Evolutionary conservation across 2,329 filamentous ascomycete species (phyloP).

Genomic region (Teratosphaeria pseudoeucalypti): DNA sequence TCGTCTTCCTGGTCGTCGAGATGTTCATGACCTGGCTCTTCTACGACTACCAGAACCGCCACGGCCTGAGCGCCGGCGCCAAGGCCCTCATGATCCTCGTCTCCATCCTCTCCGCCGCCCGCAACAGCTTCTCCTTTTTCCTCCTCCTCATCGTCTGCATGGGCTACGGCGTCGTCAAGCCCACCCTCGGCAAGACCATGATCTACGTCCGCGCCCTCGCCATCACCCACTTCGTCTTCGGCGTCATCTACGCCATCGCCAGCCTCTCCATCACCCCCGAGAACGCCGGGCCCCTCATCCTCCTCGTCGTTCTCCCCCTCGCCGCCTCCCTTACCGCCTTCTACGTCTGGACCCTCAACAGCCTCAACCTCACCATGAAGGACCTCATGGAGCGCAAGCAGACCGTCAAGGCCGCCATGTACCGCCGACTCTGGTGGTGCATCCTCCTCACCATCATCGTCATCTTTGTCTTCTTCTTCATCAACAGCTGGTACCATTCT

Average conservation of each 20-base stretch:
- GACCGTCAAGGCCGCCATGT: conserved; percentile 87
- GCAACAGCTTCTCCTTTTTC: conserved; percentile 98
- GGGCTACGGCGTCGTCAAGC: conserved; percentile 97
- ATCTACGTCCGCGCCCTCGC: conserved; percentile 84
- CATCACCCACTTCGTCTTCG: conserved; percentile 87
- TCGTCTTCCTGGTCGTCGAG: conserved; percentile 87
- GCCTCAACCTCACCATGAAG: conserved; percentile 87
- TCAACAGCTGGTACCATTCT: conserved; percentile 63
- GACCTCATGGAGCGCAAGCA: conserved; percentile 93
- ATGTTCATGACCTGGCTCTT: conserved; percentile 99
- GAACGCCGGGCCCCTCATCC: conserved; percentile 75
- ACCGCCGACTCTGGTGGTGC: conserved; percentile 97
- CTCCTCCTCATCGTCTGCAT: conserved; percentile 95
- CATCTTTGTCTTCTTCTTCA: conserved; percentile 97
- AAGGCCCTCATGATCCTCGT: conserved; percentile 84
- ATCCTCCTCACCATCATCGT: conserved; percentile 86
- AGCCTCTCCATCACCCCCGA: conserved; percentile 84
- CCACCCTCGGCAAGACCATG: conserved; percentile 85
- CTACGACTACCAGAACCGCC: conserved; percentile 89
- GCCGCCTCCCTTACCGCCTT: conserved; percentile 89
- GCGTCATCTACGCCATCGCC: conserved; percentile 82
- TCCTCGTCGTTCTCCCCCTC: conserved; percentile 86
- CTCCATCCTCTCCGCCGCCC: conserved; percentile 82
- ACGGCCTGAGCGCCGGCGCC: conserved; percentile 71
- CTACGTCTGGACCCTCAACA: conserved; percentile 98